Evolutionary conservation across 805 yeast species (phyloP).

Genomic region (Vanderwaltozyma yarrowii): DNA sequence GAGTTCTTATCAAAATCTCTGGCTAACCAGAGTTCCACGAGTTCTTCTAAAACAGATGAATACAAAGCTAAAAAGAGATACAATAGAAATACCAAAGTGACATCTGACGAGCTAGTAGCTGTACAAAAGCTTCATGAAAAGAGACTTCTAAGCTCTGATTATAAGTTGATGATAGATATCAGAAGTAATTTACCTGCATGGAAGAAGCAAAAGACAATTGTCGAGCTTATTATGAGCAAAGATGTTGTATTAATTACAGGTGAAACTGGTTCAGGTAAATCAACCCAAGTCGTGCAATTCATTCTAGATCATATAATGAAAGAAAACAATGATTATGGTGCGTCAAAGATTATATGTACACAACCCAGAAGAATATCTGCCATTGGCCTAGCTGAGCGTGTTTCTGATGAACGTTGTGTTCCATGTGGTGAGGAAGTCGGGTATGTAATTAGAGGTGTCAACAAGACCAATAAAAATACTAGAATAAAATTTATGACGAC

Average conservation of each 20-base stretch:
- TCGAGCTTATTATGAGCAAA: conserved; percentile 44
- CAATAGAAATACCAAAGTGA: too few species aligned
- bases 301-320: conserved; percentile 56
- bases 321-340: conserved; percentile 34
- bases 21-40: too few species aligned
- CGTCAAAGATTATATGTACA: conserved; percentile 66
- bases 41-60: too few species aligned
- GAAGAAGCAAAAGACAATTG: conserved; percentile 48
- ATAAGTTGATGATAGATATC: conserved; percentile 32
- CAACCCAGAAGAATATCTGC: conserved; percentile 96
- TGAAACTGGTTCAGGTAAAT: conserved; percentile 96
- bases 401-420: conserved; percentile 64
- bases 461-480: conserved; percentile 49
- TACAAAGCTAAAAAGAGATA: too few species aligned
- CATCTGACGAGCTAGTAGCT: too few species aligned
- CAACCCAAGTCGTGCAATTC: conserved; percentile 90
- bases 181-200: conserved; percentile 77
- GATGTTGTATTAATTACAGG: conserved; percentile 78
- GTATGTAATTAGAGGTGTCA: conserved; percentile 83
- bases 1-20: conserved; percentile 7
- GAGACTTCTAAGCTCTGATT: conserved; percentile 27
- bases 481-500: conserved; percentile 84
- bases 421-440: conserved; percentile 59
- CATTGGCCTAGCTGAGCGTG: conserved; percentile 87
- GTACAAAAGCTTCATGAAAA: too few species aligned